These are phyloP conservation scores for Macrophomina pseudophaseolina DNA, from an alignment of 2,329 filamentous ascomycete genomes.

Conservation along the genomic window DNA sequence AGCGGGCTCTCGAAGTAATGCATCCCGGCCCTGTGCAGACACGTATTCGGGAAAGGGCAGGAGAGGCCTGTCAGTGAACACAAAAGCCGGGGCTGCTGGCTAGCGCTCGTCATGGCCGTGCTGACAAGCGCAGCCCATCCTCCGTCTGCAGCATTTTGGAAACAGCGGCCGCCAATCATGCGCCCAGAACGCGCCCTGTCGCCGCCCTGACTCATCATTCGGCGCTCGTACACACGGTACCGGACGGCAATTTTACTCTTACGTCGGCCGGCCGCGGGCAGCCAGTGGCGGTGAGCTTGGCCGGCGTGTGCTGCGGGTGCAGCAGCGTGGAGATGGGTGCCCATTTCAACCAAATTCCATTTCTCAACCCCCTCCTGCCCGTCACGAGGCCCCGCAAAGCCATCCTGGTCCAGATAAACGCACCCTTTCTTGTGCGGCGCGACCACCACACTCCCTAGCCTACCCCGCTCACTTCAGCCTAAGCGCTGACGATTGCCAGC, in stretches of 20 bases:
- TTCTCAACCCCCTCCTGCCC: neutral
- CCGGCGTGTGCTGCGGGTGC: neutral
- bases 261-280: neutral
- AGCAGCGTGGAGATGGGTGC: constrained; percentile 15
- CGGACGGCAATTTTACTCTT: neutral
- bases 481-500: constrained; percentile 8
- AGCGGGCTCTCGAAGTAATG: constrained; percentile 4
- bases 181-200: neutral
- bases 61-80: neutral
- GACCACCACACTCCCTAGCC: constrained; percentile 1
- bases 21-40: neutral
- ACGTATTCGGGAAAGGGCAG: neutral
- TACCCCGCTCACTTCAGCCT: constrained; percentile 9
- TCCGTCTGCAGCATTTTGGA: constrained; percentile 11
- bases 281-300: too few relatives aligned
- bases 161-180: constrained; percentile 9
- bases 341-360: constrained; percentile 1
- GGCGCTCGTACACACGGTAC: neutral
- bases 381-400: constrained; percentile 8
- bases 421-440: constrained; percentile 2
- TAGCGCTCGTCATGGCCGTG: constrained; percentile 11
- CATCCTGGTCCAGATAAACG: constrained; percentile 15
- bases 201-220: constrained; percentile 15
- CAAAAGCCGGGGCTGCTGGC: neutral
- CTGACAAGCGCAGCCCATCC: constrained; percentile 3